Base-by-base conservation (phyloP, 2,329 filamentous ascomycete species). In the Colletotrichum lini region DNA sequence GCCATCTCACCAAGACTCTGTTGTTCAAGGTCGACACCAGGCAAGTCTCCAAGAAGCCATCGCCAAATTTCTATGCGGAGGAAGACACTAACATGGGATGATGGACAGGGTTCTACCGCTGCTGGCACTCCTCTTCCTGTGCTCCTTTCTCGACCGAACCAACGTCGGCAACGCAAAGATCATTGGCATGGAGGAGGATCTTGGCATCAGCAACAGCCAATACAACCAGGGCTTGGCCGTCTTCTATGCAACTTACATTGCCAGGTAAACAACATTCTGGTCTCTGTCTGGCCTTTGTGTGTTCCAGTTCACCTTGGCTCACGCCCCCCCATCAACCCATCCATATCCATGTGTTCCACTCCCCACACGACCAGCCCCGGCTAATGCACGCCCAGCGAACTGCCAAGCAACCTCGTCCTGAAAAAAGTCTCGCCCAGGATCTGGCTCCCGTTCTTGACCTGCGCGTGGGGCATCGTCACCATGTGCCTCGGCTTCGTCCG, bases 121-220 rank as follows among this genome's bases (percentile, higher is more conserved):
- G 8, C 84, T 93, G n/a, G 86, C 90, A 0, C 76, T 92, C 0
- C 81, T 93, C 1, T 92, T 92, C 74, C 83, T 93, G 12, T 92
- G 89, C 80, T 92, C 90, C 1, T 87, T 87, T 72, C 83, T 88
- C 60, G 92, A 93, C 79, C 86, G 92, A 52, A 92, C 91, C n/a
- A 94, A 93, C 77, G 90, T 93, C 47, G 92, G 91, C 47, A 93
- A 93, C 76, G 91, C 91, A 30, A 90, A 90, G 72, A 89, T 93
- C 10, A 85, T 91, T 62, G 88, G 89, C 0, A 83, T 94, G 16
- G 88, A 92, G 74, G 74, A 81, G 1, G 88, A 91, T 75, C 78
- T 92, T 2, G 77, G 82, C 54, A 89, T 94, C 73, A 87, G 81
- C 6, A 88, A 91, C 68, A 81, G 85, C 65, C 89, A 93, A 76